A percentile compares a stretch with the other conserved stretches of the same genome.
phyloP scores from a whole-genome alignment of 768 basidiomycete genomes.

The Mycena pura region DNA sequence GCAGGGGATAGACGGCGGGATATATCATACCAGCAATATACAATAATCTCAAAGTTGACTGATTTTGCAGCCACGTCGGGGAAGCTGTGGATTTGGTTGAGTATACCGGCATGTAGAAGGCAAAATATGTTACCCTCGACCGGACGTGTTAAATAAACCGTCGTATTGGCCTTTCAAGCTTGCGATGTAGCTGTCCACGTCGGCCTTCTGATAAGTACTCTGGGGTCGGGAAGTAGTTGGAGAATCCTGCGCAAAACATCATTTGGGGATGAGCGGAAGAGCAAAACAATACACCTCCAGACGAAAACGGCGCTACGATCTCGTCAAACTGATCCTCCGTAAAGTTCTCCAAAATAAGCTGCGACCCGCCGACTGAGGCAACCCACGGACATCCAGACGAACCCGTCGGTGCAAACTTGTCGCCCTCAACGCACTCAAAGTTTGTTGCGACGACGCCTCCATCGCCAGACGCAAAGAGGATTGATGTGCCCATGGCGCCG shows the following conservation, averaged over 20 bases:
- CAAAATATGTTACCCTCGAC: no score
- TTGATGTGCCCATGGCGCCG: conserved; percentile 52
- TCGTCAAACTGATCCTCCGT: conserved; percentile 15
- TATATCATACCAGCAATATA: no score
- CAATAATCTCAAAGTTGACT: conserved; percentile 19
- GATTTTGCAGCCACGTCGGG: conserved; percentile 20
- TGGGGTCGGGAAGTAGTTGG: conserved; percentile 46
- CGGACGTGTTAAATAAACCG: no score
- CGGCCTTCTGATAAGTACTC: conserved; percentile 39
- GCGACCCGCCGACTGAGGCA: conserved; percentile 30
- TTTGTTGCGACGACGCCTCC: conserved; percentile 44
- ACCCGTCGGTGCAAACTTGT: conserved; percentile 14
- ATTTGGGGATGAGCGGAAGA: background rate
- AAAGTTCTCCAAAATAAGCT: conserved; percentile 22
- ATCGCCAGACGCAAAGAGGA: conserved; percentile 57
- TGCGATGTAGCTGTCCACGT: conserved; percentile 36
- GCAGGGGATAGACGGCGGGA: background rate
- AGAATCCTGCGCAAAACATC: conserved; percentile 38
- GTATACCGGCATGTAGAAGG: no score
- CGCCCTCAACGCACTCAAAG: conserved; percentile 19
- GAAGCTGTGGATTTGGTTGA: conserved; percentile 25
- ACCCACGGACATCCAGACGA: conserved; percentile 32
- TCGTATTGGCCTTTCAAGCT: conserved; percentile 25
- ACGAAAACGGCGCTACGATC: conserved; percentile 13
- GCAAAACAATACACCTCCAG: background rate